phyloP scores from a whole-genome alignment of 352 stramenopile species.

The Phytophthora sansomeana region DNA sequence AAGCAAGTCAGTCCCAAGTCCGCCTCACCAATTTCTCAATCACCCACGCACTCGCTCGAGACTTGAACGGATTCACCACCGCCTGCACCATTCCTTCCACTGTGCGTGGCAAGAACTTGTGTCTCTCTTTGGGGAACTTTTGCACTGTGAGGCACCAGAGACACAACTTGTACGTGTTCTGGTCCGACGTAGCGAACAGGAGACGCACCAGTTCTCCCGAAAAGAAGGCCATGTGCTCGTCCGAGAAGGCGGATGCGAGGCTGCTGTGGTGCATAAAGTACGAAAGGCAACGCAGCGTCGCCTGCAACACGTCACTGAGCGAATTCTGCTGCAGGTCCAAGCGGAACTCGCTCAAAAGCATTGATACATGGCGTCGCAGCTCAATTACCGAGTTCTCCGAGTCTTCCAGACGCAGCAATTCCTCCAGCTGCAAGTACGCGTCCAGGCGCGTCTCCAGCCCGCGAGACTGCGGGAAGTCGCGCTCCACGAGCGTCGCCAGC shows the following conservation, averaged over 20 bases:
- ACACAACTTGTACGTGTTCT: slow-evolving; percentile 74
- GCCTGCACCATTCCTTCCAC: slow-evolving; percentile 74
- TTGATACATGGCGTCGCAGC: slow-evolving; percentile 45
- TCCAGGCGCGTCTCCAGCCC: slow-evolving; percentile 54
- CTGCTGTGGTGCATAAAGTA: slow-evolving; percentile 70
- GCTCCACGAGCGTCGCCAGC: slow-evolving; percentile 44
- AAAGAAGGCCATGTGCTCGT: slow-evolving; percentile 50
- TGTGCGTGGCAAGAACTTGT: slow-evolving; percentile 55
- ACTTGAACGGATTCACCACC: slow-evolving; percentile 79
- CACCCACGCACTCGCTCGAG: slow-evolving; percentile 56
- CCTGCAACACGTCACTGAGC: slow-evolving; percentile 32
- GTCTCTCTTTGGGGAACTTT: slow-evolving; percentile 57
- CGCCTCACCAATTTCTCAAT: neutral
- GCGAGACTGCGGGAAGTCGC: slow-evolving; percentile 44
- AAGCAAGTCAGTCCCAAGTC: slow-evolving; percentile 3
- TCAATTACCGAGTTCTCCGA: slow-evolving; percentile 50
- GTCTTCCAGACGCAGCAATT: slow-evolving; percentile 67
- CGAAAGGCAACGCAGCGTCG: slow-evolving; percentile 64
- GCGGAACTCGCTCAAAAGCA: slow-evolving; percentile 51
- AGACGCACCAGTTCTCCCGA: slow-evolving; percentile 57
- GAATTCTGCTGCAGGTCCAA: slow-evolving; percentile 48
- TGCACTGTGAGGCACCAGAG: slow-evolving; percentile 73
- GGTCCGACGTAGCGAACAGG: slow-evolving; percentile 62
- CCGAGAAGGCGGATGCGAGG: slow-evolving; percentile 48
- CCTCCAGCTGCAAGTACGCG: slow-evolving; percentile 62